Base-by-base conservation (phyloP, 148 eudicot genomes). In the Chenopodium album region DNA sequence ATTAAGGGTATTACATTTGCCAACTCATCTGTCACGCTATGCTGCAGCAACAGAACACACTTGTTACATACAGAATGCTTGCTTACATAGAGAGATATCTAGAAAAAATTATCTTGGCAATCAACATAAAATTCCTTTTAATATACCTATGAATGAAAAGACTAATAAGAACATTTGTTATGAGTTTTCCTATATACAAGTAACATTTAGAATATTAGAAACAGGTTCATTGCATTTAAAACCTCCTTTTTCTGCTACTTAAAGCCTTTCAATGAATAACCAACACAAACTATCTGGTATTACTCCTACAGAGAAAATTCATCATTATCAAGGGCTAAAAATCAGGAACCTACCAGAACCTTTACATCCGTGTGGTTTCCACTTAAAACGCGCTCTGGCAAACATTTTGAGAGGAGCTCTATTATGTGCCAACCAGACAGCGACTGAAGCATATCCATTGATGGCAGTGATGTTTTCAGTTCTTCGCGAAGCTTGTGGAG, bases 371-470 rank as follows among this genome's bases (percentile, higher is more conserved):
- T 87, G 88, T 90, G 87, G 86, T 95, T 95, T 84, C 85, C 89
- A 66, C 84, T 90, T 32, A 89, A 88, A 69, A 95, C 87, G 11
- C 92, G 84, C 86, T 91, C 98, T 47, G 98, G 98, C 82, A 95
- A 84, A 75, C 99, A 95, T 79, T 95, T 92, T 17, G 87, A 88
- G 31, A 95, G 88, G 82, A 92, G 86, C 78, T 92, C 66, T 26
- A 62, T 4, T 20, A 62, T n/a, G 66, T 62, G 66, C 66, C 66
- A 62, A 62, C 94, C 32, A 87, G 59, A 56, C 22, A 56, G 6
- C 63, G 94, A 89, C 32, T 89, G 85, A 62, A 87, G 81, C 80
- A 82, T 70, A 78, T 88, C 87, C 83, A 85, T 81, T 1, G 88
- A 86, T 66, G 85, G 88, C 69, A 88, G 76, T 46, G 96, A 89